Conservation (phyloP, 202 grass and related monocot genomes). For the Bolboschoenoplectus hybrid region DNA sequence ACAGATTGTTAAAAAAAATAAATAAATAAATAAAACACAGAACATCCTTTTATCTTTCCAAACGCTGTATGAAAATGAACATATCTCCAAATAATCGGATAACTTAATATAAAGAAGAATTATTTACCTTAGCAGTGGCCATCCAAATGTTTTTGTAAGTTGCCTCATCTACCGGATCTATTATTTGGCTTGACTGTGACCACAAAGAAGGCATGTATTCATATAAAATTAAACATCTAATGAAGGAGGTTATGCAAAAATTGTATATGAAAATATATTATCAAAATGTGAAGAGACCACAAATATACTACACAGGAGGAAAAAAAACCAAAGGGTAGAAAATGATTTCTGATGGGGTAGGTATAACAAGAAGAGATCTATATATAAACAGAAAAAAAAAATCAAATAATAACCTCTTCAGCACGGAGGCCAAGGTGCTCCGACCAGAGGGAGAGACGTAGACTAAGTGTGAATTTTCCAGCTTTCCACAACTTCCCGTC, state of each 20-base stretch:
- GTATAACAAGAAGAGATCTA: constrained; percentile 25
- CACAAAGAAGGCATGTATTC: constrained; percentile 22
- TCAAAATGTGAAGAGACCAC: not conserved
- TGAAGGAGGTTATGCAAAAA: not conserved
- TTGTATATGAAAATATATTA: not conserved
- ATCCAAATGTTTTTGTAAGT: constrained; percentile 78
- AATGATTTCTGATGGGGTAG: not conserved
- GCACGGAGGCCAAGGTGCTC: constrained; percentile 77
- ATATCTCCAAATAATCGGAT: not conserved
- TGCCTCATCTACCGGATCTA: constrained; percentile 62
- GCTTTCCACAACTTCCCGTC: constrained; percentile 73
- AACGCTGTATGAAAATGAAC: constrained; percentile 20
- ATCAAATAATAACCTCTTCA: constrained; percentile 58
- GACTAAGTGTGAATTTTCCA: constrained; percentile 74
- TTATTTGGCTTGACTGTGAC: constrained; percentile 61
- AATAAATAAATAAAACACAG: not conserved
- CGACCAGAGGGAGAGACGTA: constrained; percentile 81
- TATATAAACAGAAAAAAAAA: constrained; percentile 16
- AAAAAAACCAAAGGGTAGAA: not conserved
- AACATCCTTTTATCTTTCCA: not conserved
- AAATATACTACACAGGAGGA: not conserved
- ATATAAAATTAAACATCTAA: constrained; percentile 6
- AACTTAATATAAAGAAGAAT: constrained; percentile 7
- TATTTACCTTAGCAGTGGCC: constrained; percentile 71
- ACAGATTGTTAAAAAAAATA: not conserved